These are phyloP conservation scores for Exserohilum turcica DNA, from an alignment of 2,329 filamentous ascomycete genomes.

Conservation along the genomic window DNA sequence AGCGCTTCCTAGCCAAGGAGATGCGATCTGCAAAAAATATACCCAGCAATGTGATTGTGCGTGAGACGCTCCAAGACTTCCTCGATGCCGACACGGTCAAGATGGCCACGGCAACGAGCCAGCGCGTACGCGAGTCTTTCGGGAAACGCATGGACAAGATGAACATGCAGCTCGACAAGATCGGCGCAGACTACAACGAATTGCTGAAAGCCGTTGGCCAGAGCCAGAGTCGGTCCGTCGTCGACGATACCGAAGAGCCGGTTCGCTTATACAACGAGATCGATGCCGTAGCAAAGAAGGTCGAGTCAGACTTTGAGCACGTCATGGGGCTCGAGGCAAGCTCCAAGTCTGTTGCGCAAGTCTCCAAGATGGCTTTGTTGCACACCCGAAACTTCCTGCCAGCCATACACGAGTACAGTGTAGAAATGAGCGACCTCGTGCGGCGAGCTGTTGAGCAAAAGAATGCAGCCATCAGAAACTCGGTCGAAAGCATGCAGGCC, in stretches of 20 bases:
- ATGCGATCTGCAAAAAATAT: slow-evolving; percentile 34
- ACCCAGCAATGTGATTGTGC: slow-evolving; percentile 30
- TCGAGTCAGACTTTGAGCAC: slow-evolving; percentile 82
- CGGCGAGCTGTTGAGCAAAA: slow-evolving; percentile 63
- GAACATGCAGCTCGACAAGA: slow-evolving; percentile 49
- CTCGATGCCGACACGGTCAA: slow-evolving; percentile 75
- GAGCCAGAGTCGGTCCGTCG: slow-evolving; percentile 57
- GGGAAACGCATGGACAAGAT: slow-evolving; percentile 58
- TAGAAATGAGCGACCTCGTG: slow-evolving; percentile 61
- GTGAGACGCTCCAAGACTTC: slow-evolving; percentile 55
- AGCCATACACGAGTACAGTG: slow-evolving; percentile 61
- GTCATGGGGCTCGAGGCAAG: slow-evolving; percentile 71
- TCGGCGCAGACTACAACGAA: slow-evolving; percentile 52
- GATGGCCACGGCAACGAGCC: slow-evolving; percentile 71
- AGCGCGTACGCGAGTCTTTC: slow-evolving; percentile 66
- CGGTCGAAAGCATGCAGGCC: slow-evolving; percentile 76
- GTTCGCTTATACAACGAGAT: slow-evolving; percentile 79
- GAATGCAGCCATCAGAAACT: slow-evolving; percentile 69
- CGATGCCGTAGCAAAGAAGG: slow-evolving; percentile 81
- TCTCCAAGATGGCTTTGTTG: slow-evolving; percentile 67
- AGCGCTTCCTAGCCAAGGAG: slow-evolving; percentile 52
- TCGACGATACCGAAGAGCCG: slow-evolving; percentile 67
- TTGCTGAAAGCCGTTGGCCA: slow-evolving; percentile 52
- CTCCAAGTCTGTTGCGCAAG: slow-evolving; percentile 65
- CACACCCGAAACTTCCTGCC: slow-evolving; percentile 69